Conservation (phyloP, 2,329 filamentous ascomycete genomes). For the Hypoxylon sp. region DNA sequence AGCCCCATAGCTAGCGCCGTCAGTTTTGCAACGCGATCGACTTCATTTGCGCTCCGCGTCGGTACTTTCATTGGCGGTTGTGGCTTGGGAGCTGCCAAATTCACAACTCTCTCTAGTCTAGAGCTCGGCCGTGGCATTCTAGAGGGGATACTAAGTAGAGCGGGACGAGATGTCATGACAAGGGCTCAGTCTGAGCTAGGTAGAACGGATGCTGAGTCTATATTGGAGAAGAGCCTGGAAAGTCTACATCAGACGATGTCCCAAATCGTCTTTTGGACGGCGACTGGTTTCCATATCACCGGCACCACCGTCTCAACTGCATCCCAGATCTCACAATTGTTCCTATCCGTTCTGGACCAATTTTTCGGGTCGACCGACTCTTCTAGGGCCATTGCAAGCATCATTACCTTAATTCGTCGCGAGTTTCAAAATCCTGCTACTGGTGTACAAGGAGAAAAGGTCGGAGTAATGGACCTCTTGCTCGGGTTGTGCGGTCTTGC, state of each 20-base stretch:
- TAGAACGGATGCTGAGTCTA: slow-evolving; percentile 68
- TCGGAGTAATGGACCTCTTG: slow-evolving; percentile 73
- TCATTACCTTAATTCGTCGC: slow-evolving; percentile 73
- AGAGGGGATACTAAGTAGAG: slow-evolving; percentile 68
- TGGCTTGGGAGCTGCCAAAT: slow-evolving; percentile 67
- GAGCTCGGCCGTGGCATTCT: slow-evolving; percentile 70
- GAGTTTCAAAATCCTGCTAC: slow-evolving; percentile 76
- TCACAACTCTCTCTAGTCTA: slow-evolving; percentile 71
- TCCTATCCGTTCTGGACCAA: slow-evolving; percentile 73
- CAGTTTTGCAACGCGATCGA: slow-evolving; percentile 73
- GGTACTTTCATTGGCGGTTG: slow-evolving; percentile 68
- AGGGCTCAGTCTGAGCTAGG: slow-evolving; percentile 64
- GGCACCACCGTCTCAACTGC: slow-evolving; percentile 68
- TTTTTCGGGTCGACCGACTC: slow-evolving; percentile 79
- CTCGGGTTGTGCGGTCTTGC: slow-evolving; percentile 73
- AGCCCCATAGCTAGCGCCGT: slow-evolving; percentile 70
- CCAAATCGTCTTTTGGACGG: slow-evolving; percentile 73
- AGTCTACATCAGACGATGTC: slow-evolving; percentile 71
- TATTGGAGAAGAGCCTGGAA: slow-evolving; percentile 71
- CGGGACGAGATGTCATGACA: slow-evolving; percentile 65
- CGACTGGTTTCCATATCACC: slow-evolving; percentile 72
- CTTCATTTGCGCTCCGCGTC: slow-evolving; percentile 69
- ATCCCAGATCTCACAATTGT: slow-evolving; percentile 70
- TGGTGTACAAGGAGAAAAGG: slow-evolving; percentile 70
- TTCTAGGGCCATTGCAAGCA: slow-evolving; percentile 76